Evolutionary conservation across 2,329 filamentous ascomycete genomes (phyloP).

Genomic region (Colletotrichum sp.): DNA sequence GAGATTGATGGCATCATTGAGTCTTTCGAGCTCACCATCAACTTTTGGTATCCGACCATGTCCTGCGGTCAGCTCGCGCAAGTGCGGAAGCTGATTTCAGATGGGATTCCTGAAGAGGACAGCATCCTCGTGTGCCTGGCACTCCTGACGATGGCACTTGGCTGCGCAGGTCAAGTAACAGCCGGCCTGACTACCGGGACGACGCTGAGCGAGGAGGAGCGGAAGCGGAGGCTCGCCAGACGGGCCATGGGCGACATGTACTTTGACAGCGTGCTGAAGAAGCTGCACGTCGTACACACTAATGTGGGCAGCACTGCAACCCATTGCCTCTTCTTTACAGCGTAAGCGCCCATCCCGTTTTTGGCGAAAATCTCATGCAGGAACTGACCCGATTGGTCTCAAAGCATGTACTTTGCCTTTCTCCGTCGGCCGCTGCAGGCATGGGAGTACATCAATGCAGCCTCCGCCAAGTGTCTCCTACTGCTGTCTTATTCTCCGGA

Average conservation of each 20-base stretch:
- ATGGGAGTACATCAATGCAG: constrained; percentile 55
- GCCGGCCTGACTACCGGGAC: constrained; percentile 28
- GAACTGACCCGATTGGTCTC: neutral
- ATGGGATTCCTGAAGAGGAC: constrained; percentile 40
- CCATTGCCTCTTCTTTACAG: constrained; percentile 56
- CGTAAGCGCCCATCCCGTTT: constrained; percentile 36
- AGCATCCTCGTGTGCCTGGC: constrained; percentile 45
- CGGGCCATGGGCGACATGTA: constrained; percentile 45
- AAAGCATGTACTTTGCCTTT: constrained; percentile 54
- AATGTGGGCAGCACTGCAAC: constrained; percentile 50
- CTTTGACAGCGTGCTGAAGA: constrained; percentile 51
- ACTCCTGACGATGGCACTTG: constrained; percentile 51
- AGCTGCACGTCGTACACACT: constrained; percentile 49
- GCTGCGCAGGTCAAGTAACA: constrained; percentile 48
- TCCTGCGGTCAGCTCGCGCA: constrained; percentile 41
- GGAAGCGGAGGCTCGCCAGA: constrained; percentile 32
- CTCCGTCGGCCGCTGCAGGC: constrained; percentile 55
- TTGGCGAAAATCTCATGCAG: neutral
- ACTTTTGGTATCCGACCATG: constrained; percentile 60
- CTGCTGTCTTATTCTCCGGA: constrained; percentile 48
- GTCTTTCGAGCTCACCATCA: constrained; percentile 51
- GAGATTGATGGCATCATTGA: constrained; percentile 47
- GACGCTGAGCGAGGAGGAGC: constrained; percentile 27
- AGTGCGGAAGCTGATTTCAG: constrained; percentile 35
- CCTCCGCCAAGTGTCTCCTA: constrained; percentile 54